Evolutionary conservation across 805 yeast species (phyloP).

Genomic region (Starmera dryadoides): DNA sequence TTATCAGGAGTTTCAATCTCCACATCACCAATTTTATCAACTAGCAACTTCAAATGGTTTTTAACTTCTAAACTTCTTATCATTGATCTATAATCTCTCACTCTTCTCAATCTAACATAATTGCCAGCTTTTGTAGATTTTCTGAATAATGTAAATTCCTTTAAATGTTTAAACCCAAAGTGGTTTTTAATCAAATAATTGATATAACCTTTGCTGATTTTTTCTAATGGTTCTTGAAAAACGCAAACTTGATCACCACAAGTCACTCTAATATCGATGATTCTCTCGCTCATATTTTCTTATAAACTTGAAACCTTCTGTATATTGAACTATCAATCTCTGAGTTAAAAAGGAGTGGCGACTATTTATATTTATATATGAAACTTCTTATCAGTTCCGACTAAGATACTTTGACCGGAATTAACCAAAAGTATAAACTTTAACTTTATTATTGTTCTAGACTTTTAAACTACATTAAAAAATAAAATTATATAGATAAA

Average conservation of each 20-base stretch:
- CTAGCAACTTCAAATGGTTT: conserved; percentile 30
- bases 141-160: conserved; percentile 19
- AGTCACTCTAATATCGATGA: neutral
- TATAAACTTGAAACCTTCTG: too few relatives aligned
- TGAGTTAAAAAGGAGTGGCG: neutral
- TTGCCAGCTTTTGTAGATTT: conserved; percentile 39
- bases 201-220: neutral
- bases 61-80: conserved; percentile 42
- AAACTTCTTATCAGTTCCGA: too few relatives aligned
- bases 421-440: too few relatives aligned
- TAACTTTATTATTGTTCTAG: too few relatives aligned
- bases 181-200: neutral
- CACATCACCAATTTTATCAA: conserved; percentile 2
- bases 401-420: too few relatives aligned
- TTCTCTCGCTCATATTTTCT: neutral
- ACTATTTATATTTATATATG: too few relatives aligned
- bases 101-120: conserved; percentile 31
- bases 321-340: neutral
- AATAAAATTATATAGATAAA: too few relatives aligned
- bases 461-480: too few relatives aligned
- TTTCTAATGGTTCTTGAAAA: neutral
- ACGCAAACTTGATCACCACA: neutral
- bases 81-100: conserved; percentile 34
- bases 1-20: neutral
- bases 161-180: neutral